Base-by-base conservation (phyloP, 2,329 filamentous ascomycete species). In the Ascochyta viciae-villosae region DNA sequence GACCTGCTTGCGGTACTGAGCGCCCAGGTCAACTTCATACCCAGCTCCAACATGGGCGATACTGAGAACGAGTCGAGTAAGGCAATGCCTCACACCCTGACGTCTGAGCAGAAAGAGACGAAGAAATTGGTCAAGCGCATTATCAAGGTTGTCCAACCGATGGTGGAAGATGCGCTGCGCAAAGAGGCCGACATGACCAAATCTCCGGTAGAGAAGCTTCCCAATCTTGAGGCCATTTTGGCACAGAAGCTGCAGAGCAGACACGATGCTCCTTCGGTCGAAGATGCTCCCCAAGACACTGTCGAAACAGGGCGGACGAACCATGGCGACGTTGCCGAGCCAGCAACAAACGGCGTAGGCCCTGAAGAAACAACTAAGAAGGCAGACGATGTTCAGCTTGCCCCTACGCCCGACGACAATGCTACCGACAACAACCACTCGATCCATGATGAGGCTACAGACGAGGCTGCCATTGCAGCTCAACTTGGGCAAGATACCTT, bases 61-160 rank as follows among this genome's bases (percentile, higher is more conserved):
- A 74, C 76, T 6, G 76, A 80, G 39, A 66, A 76, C 27, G 77
- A 80, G 50, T 64, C 78, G n/a, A 74, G 74, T 44, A 76, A 71
- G 31, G 71, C 73, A 6, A 74, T 76, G 19, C 77, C 80, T 54
- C 72, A 70, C 56, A 73, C 72, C 6, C 66, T 82, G 43, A 78
- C 74, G 1, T 63, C 82, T 9, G 92, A 96, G 66, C 86, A 92
- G 57, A 90, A 91, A 54, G 90, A 96, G 64, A 87, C 90, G 58
- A 90, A 91, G 67, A 90, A 89, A 65, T 80, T 96, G n/a, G 92
- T 90, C 23, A 96, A 96, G 76, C 87, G 92, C 24, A 96, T 97
- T 58, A 84, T 96, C 63, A 96, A 92, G 73, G 86, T 88, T 1
- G 84, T 96, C 29, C 91, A 96, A 72, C 87, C 90, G 13, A 83